A percentile compares a stretch with the other conserved stretches of the same genome.
These are phyloP conservation scores for Cyanodermella asteris DNA, from an alignment of 2,329 filamentous ascomycete species.

Conservation along the genomic window DNA sequence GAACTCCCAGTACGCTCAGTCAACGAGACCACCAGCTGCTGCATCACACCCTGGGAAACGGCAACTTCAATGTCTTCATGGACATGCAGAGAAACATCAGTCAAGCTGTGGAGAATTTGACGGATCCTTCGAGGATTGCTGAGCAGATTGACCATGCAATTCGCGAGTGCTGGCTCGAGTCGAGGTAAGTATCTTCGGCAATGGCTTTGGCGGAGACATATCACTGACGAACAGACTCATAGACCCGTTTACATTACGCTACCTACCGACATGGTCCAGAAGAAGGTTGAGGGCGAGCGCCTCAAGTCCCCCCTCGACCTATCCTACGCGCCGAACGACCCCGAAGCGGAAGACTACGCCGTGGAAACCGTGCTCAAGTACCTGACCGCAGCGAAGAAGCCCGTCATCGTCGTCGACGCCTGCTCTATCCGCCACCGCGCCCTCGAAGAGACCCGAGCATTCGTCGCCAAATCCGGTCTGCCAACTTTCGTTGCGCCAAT, in stretches of 20 bases:
- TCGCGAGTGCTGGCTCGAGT: constrained; percentile 49
- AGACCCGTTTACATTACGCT: constrained; percentile 69
- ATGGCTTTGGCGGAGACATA: too few species aligned
- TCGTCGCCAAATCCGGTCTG: constrained; percentile 51
- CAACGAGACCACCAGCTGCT: constrained; percentile 22
- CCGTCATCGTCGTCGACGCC: constrained; percentile 62
- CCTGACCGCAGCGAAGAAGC: constrained; percentile 49
- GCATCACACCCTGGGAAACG: constrained; percentile 29
- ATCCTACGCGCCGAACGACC: constrained; percentile 39
- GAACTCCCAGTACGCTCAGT: constrained; percentile 25
- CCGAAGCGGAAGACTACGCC: constrained; percentile 58
- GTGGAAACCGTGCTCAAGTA: constrained; percentile 56
- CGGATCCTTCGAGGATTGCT: constrained; percentile 46
- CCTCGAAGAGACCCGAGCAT: constrained; percentile 46
- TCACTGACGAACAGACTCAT: too few species aligned
- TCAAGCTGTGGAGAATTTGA: constrained; percentile 47
- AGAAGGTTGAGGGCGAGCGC: constrained; percentile 52
- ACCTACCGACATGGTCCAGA: constrained; percentile 57
- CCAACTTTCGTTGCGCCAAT: constrained; percentile 78
- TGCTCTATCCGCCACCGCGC: constrained; percentile 61
- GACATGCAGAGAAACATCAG: constrained; percentile 57
- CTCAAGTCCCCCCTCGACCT: constrained; percentile 52
- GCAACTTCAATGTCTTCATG: constrained; percentile 64
- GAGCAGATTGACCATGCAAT: constrained; percentile 58
- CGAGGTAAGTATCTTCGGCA: too few species aligned